Conservation (phyloP, 257 asterid species). For the Haberlea rhodopensis region DNA sequence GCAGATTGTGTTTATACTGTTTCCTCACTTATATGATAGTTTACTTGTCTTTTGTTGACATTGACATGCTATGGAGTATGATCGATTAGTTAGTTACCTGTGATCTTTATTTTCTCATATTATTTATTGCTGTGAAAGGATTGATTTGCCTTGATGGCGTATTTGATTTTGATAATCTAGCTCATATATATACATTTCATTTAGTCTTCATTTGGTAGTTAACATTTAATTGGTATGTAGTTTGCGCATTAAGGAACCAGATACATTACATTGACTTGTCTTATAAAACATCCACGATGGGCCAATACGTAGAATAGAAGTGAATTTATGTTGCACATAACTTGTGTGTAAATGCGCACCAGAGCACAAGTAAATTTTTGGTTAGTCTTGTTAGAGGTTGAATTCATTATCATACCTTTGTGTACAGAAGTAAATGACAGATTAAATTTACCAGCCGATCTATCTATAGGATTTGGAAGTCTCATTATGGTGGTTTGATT, state of each 20-base stretch:
- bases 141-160: background rate
- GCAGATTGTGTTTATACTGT: background rate
- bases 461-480: background rate
- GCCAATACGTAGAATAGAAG: background rate
- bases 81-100: constrained; percentile 13
- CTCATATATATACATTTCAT: background rate
- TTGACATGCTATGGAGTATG: background rate
- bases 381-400: background rate
- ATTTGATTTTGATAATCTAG: constrained; percentile 11
- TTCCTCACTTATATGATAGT: background rate
- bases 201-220: constrained; percentile 16
- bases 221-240: background rate
- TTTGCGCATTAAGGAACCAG: constrained; percentile 17
- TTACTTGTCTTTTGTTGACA: constrained; percentile 11
- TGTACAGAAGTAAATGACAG: background rate
- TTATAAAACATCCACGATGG: background rate
- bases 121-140: background rate
- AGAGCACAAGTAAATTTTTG: background rate
- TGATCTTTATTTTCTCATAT: background rate
- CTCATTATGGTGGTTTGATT: background rate
- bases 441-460: background rate
- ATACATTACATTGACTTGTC: constrained; percentile 1
- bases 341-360: background rate
- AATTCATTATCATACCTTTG: background rate
- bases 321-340: too few species aligned